Base-by-base conservation (phyloP, 495 filamentous ascomycete genomes). In the Penicillium antarcticum region DNA sequence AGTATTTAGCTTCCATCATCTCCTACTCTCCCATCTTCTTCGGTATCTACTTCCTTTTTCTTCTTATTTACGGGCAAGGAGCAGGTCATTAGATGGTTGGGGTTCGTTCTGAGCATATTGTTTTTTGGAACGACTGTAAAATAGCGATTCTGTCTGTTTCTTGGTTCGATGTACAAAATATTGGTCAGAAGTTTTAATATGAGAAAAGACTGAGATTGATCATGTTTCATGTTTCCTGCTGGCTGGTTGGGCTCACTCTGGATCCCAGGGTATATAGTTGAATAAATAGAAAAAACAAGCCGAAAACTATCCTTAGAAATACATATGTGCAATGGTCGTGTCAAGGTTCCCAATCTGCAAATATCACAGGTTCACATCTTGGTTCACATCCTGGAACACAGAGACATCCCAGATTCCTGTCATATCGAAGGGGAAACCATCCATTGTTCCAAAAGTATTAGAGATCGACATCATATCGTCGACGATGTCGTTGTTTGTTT, bases 391-490 rank as follows among this genome's bases (percentile, higher is more conserved):
- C 31, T 77, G 73, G 49, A 75, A 75, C 33, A 73, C 72, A 42
- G 72, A 73, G 4, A 75, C 71, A 58, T 77, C 74, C 74, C 74
- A 77, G 43, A 77, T 77, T 24, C 74, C 74, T 24, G 74, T 77
- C 74, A 77, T 77, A 55, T 77, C 74, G 45, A 77, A 75, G 26
- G 74, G 74, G 52, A 77, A 77, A 2, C 74, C 74, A 49, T 77
- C 74, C 72, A 77, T 75, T 1, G 74, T 77, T 10, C 74, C 74
- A 37, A 77, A 77, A 1, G 72, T 75, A 47, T 71, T 71, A 0
- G 74, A 75, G 19, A 77, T 77, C 4, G 71, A 74, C 74, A 77
- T 77, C 74, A 77, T 77, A 40, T 77, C 74, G 34, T 77, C 74
- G 4, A 77, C 74, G 33, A 77, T 77, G 45, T 77, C 74, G 51